Evolutionary conservation across 2,329 filamentous ascomycete species (phyloP).

Genomic region (Alternaria sp.): DNA sequence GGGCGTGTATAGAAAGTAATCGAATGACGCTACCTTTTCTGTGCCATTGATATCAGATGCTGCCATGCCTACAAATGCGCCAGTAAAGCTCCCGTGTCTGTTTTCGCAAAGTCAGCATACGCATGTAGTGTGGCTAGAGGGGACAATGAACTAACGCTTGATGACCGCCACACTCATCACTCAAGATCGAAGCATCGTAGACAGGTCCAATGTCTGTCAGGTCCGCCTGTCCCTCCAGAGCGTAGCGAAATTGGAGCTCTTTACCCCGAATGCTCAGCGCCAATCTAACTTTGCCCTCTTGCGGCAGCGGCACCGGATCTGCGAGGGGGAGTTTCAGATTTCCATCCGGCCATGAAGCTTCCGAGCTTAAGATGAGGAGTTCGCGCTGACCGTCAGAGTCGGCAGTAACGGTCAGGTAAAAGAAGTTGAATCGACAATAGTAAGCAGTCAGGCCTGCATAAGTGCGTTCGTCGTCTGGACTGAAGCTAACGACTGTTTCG

Average conservation of each 20-base stretch:
- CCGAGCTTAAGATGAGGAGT: slow-evolving; percentile 64
- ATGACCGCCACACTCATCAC: slow-evolving; percentile 70
- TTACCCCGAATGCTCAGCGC: slow-evolving; percentile 61
- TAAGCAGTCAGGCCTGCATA: slow-evolving; percentile 69
- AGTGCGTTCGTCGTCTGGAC: slow-evolving; percentile 65
- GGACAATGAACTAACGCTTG: slow-evolving; percentile 44
- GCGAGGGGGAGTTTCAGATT: slow-evolving; percentile 56
- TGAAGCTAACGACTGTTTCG: slow-evolving; percentile 64
- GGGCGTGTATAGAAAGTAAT: slow-evolving; percentile 45
- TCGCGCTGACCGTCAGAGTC: slow-evolving; percentile 65
- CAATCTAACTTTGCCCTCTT: slow-evolving; percentile 63
- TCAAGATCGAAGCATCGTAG: slow-evolving; percentile 66
- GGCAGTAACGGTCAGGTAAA: slow-evolving; percentile 68
- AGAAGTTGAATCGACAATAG: slow-evolving; percentile 71
- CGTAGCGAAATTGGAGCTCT: slow-evolving; percentile 66
- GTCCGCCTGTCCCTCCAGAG: slow-evolving; percentile 55
- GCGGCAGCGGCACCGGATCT: slow-evolving; percentile 59
- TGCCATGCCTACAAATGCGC: slow-evolving; percentile 55
- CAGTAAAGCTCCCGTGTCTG: slow-evolving; percentile 68
- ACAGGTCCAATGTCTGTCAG: slow-evolving; percentile 63
- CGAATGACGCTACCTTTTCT: slow-evolving; percentile 39
- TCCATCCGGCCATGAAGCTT: slow-evolving; percentile 64
- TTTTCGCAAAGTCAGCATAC: background rate
- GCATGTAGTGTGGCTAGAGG: too few species aligned
- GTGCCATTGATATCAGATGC: slow-evolving; percentile 45